Evolutionary conservation across 1,284 basidiomycete species (phyloP).

Genomic region (Polyporus tsugae): DNA sequence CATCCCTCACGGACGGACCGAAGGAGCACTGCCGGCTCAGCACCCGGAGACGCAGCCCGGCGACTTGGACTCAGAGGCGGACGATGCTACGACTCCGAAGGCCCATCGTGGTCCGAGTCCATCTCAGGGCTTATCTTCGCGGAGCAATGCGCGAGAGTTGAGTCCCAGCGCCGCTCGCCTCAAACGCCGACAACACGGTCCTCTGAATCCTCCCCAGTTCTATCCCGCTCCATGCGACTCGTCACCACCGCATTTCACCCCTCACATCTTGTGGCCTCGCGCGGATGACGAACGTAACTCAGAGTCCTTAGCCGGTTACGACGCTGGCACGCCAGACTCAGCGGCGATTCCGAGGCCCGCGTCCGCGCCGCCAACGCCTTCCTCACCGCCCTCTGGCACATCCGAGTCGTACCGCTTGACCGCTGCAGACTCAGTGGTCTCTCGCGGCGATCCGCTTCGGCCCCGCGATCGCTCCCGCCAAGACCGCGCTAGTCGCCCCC

Average conservation of each 20-base stretch:
- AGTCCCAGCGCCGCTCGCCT: background rate
- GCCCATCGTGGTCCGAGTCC: background rate
- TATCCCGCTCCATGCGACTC: background rate
- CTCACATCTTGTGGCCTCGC: background rate
- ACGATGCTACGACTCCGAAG: background rate
- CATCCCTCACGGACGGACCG: too few relatives aligned
- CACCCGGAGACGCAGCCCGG: background rate
- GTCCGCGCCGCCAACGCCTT: background rate
- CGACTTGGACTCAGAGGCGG: background rate
- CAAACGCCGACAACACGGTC: background rate
- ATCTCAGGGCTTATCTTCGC: background rate
- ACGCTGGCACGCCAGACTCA: background rate
- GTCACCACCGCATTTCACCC: background rate
- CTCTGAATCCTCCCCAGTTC: background rate
- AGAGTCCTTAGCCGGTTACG: background rate
- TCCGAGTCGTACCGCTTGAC: background rate
- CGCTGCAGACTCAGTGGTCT: background rate
- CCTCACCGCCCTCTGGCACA: background rate
- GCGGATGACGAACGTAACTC: background rate
- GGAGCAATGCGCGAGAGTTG: background rate
- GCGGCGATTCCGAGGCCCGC: background rate
- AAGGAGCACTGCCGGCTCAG: too few relatives aligned
- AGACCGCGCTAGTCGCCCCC: background rate
- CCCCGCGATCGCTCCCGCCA: background rate
- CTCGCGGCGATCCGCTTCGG: background rate